Base-by-base conservation (phyloP, 352 stramenopile genomes). In the Globisporangium lucens region DNA sequence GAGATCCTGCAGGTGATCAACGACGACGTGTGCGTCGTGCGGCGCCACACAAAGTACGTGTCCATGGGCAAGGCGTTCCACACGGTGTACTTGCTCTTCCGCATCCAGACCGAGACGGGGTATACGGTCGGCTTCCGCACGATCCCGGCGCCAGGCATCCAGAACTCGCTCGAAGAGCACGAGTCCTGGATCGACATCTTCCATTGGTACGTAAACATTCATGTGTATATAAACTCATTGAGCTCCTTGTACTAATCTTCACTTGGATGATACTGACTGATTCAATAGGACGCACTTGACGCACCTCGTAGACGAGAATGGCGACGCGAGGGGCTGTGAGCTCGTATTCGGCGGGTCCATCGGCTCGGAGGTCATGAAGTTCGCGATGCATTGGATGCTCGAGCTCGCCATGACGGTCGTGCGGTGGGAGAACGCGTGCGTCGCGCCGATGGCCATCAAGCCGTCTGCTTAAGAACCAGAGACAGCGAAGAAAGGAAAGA, bases 331-430 rank as follows among this genome's bases (percentile, higher is more conserved):
- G 0, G 69, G 68, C 24, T 73, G 70, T 24, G 73, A 89, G 65
- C 71, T 87, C 41, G 73, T 72, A 38, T 89, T 87, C 27, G 81
- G 83, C 52, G 80, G 83, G 0, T 91, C 83, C 4, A 69, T 91
- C 20, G 75, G 74, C n/a, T 79, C 74, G 10, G 66, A 68, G 4
- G 72, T 83, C 43, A 76, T 89, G 68, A 89, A 87, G 61, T 89
- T 89, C 20, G 80, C 80, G 4, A 75, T 79, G 47, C 79, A 89
- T 61, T 91, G 83, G 81, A 89, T 89, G 81, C 77, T 91, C n/a
- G 81, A 91, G 73, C 78, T 91, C 67, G 80, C 87, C 43, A 86
- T 89, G 78, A 89, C 78, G 4, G 79, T 89, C 47, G 74, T 91
- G 51, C 77, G 81, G 36, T 89, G 83, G 81, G 83, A 91, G 56